Evolutionary conservation across 768 basidiomycete genomes (phyloP).

Genomic region (Rhizopogon vulgaris): DNA sequence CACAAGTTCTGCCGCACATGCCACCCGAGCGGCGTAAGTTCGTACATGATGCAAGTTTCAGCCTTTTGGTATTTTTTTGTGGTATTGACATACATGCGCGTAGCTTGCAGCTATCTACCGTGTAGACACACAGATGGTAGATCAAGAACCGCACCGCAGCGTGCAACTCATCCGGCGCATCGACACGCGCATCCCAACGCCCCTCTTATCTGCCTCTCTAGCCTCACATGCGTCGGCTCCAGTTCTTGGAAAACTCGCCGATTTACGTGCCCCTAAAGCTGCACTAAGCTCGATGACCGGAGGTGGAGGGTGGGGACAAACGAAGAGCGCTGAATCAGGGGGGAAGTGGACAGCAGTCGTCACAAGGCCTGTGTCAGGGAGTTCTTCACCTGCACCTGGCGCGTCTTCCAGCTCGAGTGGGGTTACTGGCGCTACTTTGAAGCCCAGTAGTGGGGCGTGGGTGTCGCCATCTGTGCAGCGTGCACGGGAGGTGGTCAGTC

Average conservation of each 20-base stretch:
- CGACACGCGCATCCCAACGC: slow-evolving; percentile 74
- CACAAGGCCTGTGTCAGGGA: slow-evolving; percentile 8
- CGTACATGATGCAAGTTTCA: slow-evolving; percentile 58
- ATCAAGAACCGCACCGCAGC: slow-evolving; percentile 85
- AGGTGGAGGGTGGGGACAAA: not conserved
- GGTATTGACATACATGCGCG: not conserved
- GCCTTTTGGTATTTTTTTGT: not conserved
- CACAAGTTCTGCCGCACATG: slow-evolving; percentile 77
- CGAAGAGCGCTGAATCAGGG: slow-evolving; percentile 6
- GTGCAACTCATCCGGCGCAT: slow-evolving; percentile 78
- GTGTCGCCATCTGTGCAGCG: slow-evolving; percentile 15
- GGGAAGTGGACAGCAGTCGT: slow-evolving; percentile 16
- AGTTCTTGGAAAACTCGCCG: slow-evolving; percentile 57
- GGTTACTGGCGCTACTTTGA: not conserved
- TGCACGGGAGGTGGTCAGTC: not conserved
- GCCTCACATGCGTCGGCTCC: slow-evolving; percentile 7
- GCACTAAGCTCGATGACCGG: not conserved
- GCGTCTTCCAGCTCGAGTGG: not conserved
- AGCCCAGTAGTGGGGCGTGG: slow-evolving; percentile 11
- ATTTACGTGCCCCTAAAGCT: slow-evolving; percentile 34
- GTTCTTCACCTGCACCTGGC: not conserved
- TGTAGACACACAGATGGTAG: slow-evolving; percentile 81
- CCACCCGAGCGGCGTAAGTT: slow-evolving; percentile 76
- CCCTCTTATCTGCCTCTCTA: slow-evolving; percentile 38
- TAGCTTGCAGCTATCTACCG: slow-evolving; percentile 76